Evolutionary conservation across 805 yeast species (phyloP).

Genomic region (Monosporozyma siamensis): DNA sequence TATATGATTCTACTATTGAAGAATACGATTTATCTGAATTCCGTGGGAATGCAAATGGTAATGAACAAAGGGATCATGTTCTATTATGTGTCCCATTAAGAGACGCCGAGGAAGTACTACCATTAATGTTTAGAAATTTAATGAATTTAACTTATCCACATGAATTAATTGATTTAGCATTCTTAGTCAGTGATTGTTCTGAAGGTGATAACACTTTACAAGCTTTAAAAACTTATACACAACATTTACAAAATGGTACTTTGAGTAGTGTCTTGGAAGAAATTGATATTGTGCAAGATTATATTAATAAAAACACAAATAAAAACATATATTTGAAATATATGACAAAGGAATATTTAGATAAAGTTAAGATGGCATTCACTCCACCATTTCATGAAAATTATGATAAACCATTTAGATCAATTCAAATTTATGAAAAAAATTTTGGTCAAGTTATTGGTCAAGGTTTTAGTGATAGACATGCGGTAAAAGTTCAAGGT

Average conservation of each 20-base stretch:
- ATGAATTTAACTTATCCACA: conserved; percentile 85
- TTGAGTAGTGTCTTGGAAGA: conserved; percentile 35
- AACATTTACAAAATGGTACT: conserved; percentile 63
- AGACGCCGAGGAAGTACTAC: conserved; percentile 68
- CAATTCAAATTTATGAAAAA: conserved; percentile 69
- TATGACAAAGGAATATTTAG: conserved; percentile 58
- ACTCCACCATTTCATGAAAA: conserved; percentile 56
- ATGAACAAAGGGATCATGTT: conserved; percentile 48
- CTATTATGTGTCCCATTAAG: conserved; percentile 66
- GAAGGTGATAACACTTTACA: conserved; percentile 56
- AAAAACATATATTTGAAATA: conserved; percentile 56
- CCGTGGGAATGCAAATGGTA: conserved; percentile 44
- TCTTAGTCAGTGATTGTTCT: conserved; percentile 73
- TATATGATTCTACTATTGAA: conserved; percentile 42
- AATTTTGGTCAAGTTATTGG: conserved; percentile 81
- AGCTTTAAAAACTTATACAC: conserved; percentile 53
- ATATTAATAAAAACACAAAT: conserved; percentile 38
- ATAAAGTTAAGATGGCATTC: conserved; percentile 49
- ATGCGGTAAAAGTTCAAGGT: conserved; percentile 79
- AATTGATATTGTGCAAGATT: conserved; percentile 32
- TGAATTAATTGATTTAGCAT: conserved; percentile 66
- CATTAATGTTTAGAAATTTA: conserved; percentile 74
- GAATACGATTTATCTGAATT: conserved; percentile 53
- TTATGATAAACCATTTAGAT: conserved; percentile 62
- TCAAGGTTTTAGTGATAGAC: conserved; percentile 76